Evolutionary conservation across 2,329 filamentous ascomycete genomes (phyloP).

Genomic region (Fusarium sp.): DNA sequence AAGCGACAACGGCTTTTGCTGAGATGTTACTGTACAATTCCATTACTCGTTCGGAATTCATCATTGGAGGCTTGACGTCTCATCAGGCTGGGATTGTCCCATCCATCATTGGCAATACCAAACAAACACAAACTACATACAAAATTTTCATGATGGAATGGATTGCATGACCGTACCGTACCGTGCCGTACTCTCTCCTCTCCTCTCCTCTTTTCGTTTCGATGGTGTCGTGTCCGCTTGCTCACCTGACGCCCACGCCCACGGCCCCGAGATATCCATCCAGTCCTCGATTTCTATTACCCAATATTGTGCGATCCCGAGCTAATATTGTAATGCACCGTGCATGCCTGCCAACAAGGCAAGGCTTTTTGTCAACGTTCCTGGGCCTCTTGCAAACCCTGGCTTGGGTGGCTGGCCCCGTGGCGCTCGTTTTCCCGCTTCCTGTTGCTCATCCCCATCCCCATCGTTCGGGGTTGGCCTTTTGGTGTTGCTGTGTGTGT

Average conservation of each 20-base stretch:
- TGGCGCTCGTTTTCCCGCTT: conserved; percentile 32
- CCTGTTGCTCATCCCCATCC: conserved; percentile 12
- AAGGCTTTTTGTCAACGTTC: conserved; percentile 32
- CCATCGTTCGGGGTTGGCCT: conserved; percentile 35
- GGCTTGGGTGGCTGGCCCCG: conserved; percentile 20
- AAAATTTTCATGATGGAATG: conserved; percentile 10
- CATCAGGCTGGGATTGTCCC: neutral
- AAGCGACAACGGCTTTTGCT: conserved; percentile 25
- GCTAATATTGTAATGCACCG: conserved; percentile 43
- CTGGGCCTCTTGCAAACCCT: conserved; percentile 11
- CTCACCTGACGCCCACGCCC: conserved; percentile 44
- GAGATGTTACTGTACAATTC: conserved; percentile 6
- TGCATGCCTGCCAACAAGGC: conserved; percentile 38
- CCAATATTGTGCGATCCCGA: conserved; percentile 52
- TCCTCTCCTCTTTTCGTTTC: conserved; percentile 20
- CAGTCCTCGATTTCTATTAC: conserved; percentile 60
- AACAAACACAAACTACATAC: neutral
- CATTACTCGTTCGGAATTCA: conserved; percentile 26
- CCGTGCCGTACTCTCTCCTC: conserved; percentile 4
- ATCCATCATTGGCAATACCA: neutral
- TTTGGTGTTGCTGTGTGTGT: conserved; percentile 17
- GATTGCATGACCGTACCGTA: conserved; percentile 13
- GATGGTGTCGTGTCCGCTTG: conserved; percentile 38
- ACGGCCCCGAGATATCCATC: conserved; percentile 47
- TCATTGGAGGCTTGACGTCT: conserved; percentile 19